Base-by-base conservation (phyloP, 257 asterid genomes). In the Ajuga chamaepitys region DNA sequence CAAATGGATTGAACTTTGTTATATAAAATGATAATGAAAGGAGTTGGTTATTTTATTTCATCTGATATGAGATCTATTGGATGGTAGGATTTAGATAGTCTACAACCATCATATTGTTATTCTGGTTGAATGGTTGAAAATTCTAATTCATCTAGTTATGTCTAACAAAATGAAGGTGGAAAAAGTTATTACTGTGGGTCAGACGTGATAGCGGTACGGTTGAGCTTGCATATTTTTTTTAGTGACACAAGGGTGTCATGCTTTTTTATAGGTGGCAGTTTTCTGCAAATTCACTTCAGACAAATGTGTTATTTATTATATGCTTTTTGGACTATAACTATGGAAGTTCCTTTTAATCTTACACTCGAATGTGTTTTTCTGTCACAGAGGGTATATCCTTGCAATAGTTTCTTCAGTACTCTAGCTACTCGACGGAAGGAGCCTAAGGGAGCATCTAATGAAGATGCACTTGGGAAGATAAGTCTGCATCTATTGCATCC, bases 311-410 rank as follows among this genome's bases (percentile, higher is more conserved):
- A 34, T 45, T 41, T 47, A 63, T 68, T 57, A 30, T 47, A 34
- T 47, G 53, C 42, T 75, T n/a, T 17, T 47, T 50, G 34, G 32
- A 14, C 78, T 68, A 28, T 64, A 41, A 46, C 16, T 7, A 70
- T 20, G 55, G 71, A 38, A 60, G 62, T 70, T 62, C 64, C 60
- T 75, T 76, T 78, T 73, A 62, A 68, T 61, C 95, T 93, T 81
- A 84, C 83, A 67, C 61, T 75, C 55, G 52, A 61, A 45, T 80
- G 34, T 80, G 74, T 30, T 28, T 28, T 28, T 78, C 78, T 75
- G 58, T 78, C 66, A 67, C 62, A 92, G 99, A 93, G 99, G 86
- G 86, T 88, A 69, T 89, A 93, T 78, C 97, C 99, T 76, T 88
- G 96, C 89, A 81, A 75, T 79, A 89, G 91, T 79, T 93, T 89